phyloP scores from a whole-genome alignment of 2,329 filamentous ascomycete genomes.

The Knufia fluminis region DNA sequence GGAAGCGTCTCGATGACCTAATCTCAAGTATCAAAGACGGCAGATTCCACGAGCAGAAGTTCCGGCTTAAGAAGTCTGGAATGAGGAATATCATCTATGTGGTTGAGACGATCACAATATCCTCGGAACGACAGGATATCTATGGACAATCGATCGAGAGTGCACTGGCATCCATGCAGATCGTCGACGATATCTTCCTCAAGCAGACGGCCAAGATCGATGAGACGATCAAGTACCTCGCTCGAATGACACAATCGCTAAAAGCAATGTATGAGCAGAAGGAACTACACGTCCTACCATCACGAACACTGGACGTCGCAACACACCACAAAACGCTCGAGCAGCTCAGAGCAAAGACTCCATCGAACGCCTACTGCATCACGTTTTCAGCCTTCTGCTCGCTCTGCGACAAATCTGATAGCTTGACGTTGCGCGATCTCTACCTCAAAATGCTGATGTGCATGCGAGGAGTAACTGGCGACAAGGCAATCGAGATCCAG shows the following conservation, averaged over 20 bases:
- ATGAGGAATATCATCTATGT: conserved; percentile 71
- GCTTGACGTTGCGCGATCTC: conserved; percentile 62
- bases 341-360: conserved; percentile 48
- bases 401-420: conserved; percentile 65
- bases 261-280: conserved; percentile 49
- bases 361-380: conserved; percentile 51
- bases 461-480: conserved; percentile 62
- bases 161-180: conserved; percentile 66
- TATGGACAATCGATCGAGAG: conserved; percentile 61
- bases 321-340: conserved; percentile 58
- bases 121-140: conserved; percentile 43
- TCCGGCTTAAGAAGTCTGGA: conserved; percentile 62
- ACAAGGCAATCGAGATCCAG: conserved; percentile 72
- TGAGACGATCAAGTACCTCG: conserved; percentile 67
- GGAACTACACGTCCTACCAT: conserved; percentile 17
- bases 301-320: conserved; percentile 34
- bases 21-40: conserved; percentile 74
- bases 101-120: conserved; percentile 62
- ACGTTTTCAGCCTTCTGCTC: conserved; percentile 64
- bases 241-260: conserved; percentile 60
- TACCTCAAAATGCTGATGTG: conserved; percentile 84
- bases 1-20: conserved; percentile 71
- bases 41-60: conserved; percentile 77
- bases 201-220: conserved; percentile 68
- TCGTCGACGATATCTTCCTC: conserved; percentile 69